Evolutionary conservation across 2,329 filamentous ascomycete genomes (phyloP).

Genomic region (Pseudodiploospora longispora): DNA sequence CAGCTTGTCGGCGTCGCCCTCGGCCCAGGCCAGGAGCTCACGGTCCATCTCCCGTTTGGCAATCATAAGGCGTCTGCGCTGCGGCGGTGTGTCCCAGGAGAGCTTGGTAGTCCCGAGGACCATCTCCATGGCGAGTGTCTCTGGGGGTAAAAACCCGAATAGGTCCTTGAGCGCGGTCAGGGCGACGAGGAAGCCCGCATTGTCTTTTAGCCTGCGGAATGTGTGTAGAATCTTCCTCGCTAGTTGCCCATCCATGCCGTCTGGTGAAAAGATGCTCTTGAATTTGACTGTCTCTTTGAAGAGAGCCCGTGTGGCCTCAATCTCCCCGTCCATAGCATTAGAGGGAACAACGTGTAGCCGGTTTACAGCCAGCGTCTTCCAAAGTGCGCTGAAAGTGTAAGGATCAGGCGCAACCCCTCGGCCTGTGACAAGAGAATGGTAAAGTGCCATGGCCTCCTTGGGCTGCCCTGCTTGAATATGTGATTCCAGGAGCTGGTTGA

Average conservation of each 20-base stretch:
- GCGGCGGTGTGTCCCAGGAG: conserved; percentile 31
- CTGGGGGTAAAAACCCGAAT: conserved; percentile 36
- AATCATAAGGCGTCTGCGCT: conserved; percentile 32
- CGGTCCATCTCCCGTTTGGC: conserved; percentile 36
- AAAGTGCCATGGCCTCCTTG: conserved; percentile 47
- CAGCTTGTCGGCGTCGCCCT: conserved; percentile 25
- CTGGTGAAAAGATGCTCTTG: conserved; percentile 34
- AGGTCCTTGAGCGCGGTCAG: conserved; percentile 34
- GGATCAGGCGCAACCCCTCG: conserved; percentile 51
- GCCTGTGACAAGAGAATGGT: conserved; percentile 42
- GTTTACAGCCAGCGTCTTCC: conserved; percentile 50
- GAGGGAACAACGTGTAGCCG: conserved; percentile 30
- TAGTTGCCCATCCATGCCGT: conserved; percentile 37
- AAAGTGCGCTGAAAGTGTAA: conserved; percentile 61
- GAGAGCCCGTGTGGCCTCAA: conserved; percentile 29
- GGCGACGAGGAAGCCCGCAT: conserved; percentile 37
- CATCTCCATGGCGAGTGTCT: conserved; percentile 40
- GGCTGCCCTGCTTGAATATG: conserved; percentile 53
- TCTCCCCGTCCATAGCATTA: conserved; percentile 21
- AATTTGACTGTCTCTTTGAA: conserved; percentile 44
- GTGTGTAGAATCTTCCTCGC: conserved; percentile 43
- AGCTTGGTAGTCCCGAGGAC: conserved; percentile 36
- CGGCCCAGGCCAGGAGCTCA: conserved; percentile 22
- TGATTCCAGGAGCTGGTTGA: conserved; percentile 69
- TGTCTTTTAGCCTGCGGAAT: conserved; percentile 38